Conservation (phyloP, 2,329 filamentous ascomycete species). For the Pyricularia pennisetigena region DNA sequence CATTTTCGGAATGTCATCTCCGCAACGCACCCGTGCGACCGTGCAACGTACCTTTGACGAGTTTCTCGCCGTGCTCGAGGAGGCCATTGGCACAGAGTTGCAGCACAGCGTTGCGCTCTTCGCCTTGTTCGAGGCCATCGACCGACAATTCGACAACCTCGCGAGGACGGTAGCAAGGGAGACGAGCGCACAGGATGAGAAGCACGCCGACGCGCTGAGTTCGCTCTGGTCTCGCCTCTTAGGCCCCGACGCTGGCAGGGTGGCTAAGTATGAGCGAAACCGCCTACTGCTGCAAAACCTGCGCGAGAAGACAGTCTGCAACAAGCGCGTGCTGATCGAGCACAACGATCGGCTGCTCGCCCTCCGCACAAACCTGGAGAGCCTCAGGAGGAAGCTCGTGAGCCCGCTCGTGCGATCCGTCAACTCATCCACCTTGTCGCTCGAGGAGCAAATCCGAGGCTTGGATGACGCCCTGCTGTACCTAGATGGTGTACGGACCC, state of each 20-base stretch:
- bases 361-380: slow-evolving; percentile 79
- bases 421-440: slow-evolving; percentile 57
- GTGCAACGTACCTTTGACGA: slow-evolving; percentile 83
- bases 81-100: slow-evolving; percentile 77
- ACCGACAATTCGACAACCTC: slow-evolving; percentile 81
- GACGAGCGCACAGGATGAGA: slow-evolving; percentile 67
- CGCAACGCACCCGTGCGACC: slow-evolving; percentile 70
- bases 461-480: slow-evolving; percentile 72
- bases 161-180: slow-evolving; percentile 80
- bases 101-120: slow-evolving; percentile 73
- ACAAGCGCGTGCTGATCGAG: slow-evolving; percentile 78
- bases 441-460: slow-evolving; percentile 80
- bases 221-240: slow-evolving; percentile 81
- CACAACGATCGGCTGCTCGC: slow-evolving; percentile 78
- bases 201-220: slow-evolving; percentile 71
- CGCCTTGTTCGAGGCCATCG: slow-evolving; percentile 82
- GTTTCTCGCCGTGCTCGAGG: slow-evolving; percentile 78
- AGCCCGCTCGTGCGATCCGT: slow-evolving; percentile 68
- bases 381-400: slow-evolving; percentile 72
- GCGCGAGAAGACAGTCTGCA: slow-evolving; percentile 71
- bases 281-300: slow-evolving; percentile 68
- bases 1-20: slow-evolving; percentile 69
- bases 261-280: slow-evolving; percentile 92
- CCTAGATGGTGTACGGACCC: slow-evolving; percentile 62
- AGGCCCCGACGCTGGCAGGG: slow-evolving; percentile 60